Conservation (phyloP, 305 asterid species). For the Striga hermonthica region DNA sequence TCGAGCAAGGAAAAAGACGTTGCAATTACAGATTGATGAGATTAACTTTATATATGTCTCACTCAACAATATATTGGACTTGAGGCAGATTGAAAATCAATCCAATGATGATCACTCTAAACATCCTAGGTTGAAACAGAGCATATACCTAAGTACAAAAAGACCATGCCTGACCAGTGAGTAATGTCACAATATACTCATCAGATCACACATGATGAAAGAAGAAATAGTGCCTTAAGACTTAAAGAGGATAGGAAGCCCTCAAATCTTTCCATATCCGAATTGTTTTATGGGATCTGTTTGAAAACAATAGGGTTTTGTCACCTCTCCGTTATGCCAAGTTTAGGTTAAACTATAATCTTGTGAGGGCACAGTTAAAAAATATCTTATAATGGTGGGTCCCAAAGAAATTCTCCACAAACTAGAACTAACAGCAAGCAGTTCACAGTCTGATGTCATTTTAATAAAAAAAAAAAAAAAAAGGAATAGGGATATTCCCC, state of each 20-base stretch:
- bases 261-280: too few species aligned
- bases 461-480: background rate
- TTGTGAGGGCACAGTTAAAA: conserved; percentile 4
- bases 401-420: conserved; percentile 22
- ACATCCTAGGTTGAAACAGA: too few species aligned
- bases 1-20: too few species aligned
- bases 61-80: too few species aligned
- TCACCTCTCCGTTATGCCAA: too few species aligned
- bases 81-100: too few species aligned
- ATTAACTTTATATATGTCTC: too few species aligned
- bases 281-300: too few species aligned
- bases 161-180: background rate
- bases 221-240: background rate
- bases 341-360: background rate
- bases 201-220: conserved; percentile 15
- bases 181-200: conserved; percentile 5
- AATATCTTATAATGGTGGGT: conserved; percentile 22
- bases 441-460: background rate
- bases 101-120: too few species aligned
- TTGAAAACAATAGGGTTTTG: too few species aligned
- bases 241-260: conserved; percentile 5
- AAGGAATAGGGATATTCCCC: background rate
- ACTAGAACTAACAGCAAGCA: conserved; percentile 16
- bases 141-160: background rate
- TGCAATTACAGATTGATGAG: too few species aligned